A percentile compares a stretch with the other conserved stretches of the same genome.
These are phyloP conservation scores for Nannochloropsis oceanica DNA, from an alignment of 108 stramenopile species.

Conservation along the genomic window DNA sequence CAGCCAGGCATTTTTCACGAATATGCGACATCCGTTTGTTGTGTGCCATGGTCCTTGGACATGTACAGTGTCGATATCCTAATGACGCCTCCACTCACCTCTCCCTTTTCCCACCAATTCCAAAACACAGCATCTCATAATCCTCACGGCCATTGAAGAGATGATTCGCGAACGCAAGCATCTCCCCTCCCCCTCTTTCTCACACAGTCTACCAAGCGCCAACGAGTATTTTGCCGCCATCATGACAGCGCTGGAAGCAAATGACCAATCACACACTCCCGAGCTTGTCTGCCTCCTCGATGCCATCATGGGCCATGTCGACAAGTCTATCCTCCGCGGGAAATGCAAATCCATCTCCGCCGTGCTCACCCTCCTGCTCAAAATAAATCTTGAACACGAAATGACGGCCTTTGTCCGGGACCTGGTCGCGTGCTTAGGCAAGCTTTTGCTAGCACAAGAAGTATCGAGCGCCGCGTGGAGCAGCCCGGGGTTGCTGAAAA, in stretches of 20 bases:
- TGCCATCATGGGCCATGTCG: constrained; percentile 7
- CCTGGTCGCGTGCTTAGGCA: constrained; percentile 6
- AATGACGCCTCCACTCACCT: too few relatives aligned
- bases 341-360: constrained; percentile 13
- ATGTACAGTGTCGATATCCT: too few relatives aligned
- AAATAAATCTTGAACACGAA: not conserved
- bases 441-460: constrained; percentile 13
- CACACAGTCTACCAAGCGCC: not conserved
- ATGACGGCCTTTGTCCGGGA: not conserved
- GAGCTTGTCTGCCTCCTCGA: constrained; percentile 20
- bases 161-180: not conserved
- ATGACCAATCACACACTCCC: constrained; percentile 22
- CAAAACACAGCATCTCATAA: not conserved
- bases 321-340: not conserved
- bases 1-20: too few relatives aligned
- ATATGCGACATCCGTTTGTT: too few relatives aligned
- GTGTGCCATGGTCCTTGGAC: too few relatives aligned
- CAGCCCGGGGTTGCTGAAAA: constrained; percentile 13
- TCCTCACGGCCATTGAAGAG: not conserved
- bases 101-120: too few relatives aligned
- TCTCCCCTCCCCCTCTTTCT: not conserved
- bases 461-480: constrained; percentile 3
- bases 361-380: constrained; percentile 4
- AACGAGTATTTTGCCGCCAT: constrained; percentile 30
- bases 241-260: constrained; percentile 10